Evolutionary conservation across 2,329 filamentous ascomycete species (phyloP).

Genomic region (Corynespora cassiicola): DNA sequence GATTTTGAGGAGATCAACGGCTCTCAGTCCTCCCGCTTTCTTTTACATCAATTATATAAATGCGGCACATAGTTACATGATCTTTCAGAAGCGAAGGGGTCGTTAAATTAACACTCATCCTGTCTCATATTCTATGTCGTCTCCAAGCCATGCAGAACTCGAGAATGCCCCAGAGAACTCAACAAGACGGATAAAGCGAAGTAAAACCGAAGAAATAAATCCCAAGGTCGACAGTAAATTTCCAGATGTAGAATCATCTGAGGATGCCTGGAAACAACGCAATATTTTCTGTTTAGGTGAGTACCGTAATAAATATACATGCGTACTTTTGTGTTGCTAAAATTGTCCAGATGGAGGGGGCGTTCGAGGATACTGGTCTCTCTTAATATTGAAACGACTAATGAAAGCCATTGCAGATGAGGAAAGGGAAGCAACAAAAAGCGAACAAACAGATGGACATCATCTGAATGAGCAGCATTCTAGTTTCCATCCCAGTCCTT

Average conservation of each 20-base stretch:
- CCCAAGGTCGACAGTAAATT: background rate
- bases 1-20: too few species aligned
- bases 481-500: conserved; percentile 7
- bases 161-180: background rate
- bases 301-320: background rate
- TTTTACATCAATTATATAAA: too few species aligned
- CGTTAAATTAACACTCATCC: too few species aligned
- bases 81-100: too few species aligned
- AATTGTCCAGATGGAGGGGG: conserved; percentile 7
- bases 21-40: too few species aligned
- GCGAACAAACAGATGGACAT: background rate
- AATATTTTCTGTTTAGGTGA: conserved; percentile 12
- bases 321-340: background rate
- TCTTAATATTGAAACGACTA: conserved; percentile 7
- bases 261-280: conserved; percentile 4
- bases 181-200: too few species aligned
- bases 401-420: conserved; percentile 7
- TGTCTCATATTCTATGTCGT: too few species aligned
- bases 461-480: background rate
- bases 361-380: conserved; percentile 12
- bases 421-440: conserved; percentile 1
- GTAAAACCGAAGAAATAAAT: too few species aligned
- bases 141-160: too few species aligned
- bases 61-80: too few species aligned
- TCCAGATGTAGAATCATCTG: background rate